Conservation (phyloP, 306 rosid species). For the Quillaja saponaria region DNA sequence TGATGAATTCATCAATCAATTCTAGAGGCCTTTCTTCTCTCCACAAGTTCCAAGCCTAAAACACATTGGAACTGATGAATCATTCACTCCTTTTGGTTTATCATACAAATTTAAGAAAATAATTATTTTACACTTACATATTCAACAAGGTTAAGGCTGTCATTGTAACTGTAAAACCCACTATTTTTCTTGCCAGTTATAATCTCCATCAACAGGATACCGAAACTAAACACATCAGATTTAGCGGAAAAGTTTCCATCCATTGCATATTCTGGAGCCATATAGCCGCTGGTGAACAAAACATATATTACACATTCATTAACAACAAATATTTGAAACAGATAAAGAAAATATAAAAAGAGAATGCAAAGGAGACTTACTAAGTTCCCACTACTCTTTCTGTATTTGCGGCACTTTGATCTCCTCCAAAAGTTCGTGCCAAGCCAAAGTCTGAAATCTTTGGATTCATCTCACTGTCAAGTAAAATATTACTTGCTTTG, state of each 20-base stretch:
- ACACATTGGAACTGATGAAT: not conserved
- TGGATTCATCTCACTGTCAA: not conserved
- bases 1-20: conserved; percentile 21
- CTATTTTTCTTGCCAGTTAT: not conserved
- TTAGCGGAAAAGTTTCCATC: not conserved
- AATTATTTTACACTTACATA: not conserved
- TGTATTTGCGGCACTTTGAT: not conserved
- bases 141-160: not conserved
- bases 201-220: not conserved
- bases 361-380: not conserved
- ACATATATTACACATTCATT: no score
- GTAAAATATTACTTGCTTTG: not conserved
- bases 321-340: not conserved
- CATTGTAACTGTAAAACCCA: not conserved
- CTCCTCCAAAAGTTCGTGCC: not conserved
- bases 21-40: conserved; percentile 27
- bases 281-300: not conserved
- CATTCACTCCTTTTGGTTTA: not conserved
- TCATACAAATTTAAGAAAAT: not conserved
- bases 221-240: not conserved
- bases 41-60: conserved; percentile 45
- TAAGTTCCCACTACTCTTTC: not conserved
- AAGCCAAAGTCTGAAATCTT: not conserved
- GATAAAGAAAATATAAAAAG: not conserved
- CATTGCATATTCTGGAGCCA: not conserved